phyloP scores from a whole-genome alignment of 2,329 filamentous ascomycete genomes.

The Fusarium multiceps region DNA sequence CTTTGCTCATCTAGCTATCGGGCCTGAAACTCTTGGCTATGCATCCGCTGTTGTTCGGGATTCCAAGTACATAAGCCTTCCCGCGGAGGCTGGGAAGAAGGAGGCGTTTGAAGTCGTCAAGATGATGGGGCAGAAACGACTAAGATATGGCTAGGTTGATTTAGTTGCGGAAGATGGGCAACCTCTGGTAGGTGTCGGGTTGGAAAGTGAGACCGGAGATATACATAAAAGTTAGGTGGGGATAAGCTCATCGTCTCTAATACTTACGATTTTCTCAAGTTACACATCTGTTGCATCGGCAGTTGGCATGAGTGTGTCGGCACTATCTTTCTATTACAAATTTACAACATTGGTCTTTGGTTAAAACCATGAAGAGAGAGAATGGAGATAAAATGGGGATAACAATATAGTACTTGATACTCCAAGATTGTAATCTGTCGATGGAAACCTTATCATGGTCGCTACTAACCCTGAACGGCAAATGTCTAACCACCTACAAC shows the following conservation, averaged over 20 bases:
- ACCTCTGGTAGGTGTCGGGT: rapidly evolving
- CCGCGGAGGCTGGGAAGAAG: not conserved
- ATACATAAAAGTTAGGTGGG: not conserved
- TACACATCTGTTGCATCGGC: no score
- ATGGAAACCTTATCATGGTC: rapidly evolving
- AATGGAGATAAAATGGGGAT: no score
- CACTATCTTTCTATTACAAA: no score
- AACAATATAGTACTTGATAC: no score
- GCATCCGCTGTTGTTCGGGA: not conserved
- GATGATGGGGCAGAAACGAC: not conserved
- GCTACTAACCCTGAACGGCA: no score
- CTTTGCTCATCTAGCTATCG: not conserved
- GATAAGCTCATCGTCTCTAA: no score
- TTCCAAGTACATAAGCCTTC: not conserved
- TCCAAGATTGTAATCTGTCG: rapidly evolving
- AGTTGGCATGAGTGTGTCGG: no score
- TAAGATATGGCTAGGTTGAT: not conserved
- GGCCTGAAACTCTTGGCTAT: not conserved
- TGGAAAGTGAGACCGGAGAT: not conserved
- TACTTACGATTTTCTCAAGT: no score
- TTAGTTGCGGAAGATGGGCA: not conserved
- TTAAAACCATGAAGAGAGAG: no score
- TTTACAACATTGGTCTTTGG: no score
- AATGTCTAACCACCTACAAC: not conserved
- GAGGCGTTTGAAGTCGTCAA: not conserved